These are phyloP conservation scores for Phialophora macrospora DNA, from an alignment of 2,329 filamentous ascomycete genomes.

Conservation along the genomic window DNA sequence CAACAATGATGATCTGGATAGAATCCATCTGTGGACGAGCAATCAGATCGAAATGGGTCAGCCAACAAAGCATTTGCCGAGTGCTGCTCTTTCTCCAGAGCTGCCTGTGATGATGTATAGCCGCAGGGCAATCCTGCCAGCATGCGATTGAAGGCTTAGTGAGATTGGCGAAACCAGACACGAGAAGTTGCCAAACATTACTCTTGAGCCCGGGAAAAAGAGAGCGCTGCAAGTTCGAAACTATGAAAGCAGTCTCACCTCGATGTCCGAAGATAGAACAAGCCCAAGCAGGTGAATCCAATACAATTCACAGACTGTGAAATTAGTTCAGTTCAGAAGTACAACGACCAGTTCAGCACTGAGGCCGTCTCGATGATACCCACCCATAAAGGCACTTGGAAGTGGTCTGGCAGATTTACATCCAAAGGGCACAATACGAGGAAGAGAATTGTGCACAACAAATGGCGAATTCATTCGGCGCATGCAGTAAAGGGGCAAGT, in stretches of 20 bases:
- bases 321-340: neutral
- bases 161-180: neutral
- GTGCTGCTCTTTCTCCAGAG: neutral
- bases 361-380: neutral
- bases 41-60: neutral
- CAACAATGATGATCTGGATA: constrained; percentile 34
- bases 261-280: neutral
- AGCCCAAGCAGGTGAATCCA: neutral
- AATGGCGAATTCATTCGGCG: neutral
- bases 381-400: neutral
- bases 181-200: neutral
- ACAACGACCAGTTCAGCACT: neutral
- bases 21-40: constrained; percentile 4
- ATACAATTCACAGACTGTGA: neutral
- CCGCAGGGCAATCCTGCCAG: neutral
- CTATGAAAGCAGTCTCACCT: neutral
- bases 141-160: neutral
- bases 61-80: neutral
- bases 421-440: neutral
- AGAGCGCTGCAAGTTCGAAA: neutral
- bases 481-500: neutral
- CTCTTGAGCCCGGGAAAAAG: neutral
- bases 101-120: neutral
- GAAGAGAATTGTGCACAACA: neutral
- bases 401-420: neutral